Evolutionary conservation across 2,329 filamentous ascomycete genomes (phyloP).

Genomic region (Ceratocystis ficicola): DNA sequence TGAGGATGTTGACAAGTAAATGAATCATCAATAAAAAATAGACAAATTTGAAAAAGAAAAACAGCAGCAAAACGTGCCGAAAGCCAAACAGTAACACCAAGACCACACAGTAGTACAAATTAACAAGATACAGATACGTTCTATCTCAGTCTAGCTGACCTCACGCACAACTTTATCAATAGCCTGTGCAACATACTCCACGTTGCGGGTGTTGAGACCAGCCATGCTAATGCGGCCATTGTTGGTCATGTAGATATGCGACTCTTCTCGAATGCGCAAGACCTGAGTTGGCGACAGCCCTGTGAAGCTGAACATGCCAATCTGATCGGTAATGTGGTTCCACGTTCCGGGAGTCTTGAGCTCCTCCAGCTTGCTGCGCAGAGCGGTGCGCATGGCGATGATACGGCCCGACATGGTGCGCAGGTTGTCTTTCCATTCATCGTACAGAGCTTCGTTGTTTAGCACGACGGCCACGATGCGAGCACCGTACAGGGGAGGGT

Average conservation of each 20-base stretch:
- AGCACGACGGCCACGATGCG: slow-evolving; percentile 74
- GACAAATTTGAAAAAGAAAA: neutral
- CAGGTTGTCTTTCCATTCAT: slow-evolving; percentile 86
- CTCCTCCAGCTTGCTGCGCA: slow-evolving; percentile 70
- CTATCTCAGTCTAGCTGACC: slow-evolving; percentile 10
- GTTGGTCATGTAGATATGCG: slow-evolving; percentile 87
- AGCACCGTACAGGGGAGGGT: slow-evolving; percentile 88
- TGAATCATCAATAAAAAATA: neutral
- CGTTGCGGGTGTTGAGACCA: slow-evolving; percentile 81
- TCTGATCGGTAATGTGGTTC: slow-evolving; percentile 97
- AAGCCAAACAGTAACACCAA: neutral
- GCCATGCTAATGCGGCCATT: slow-evolving; percentile 98
- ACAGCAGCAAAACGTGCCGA: neutral
- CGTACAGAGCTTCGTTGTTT: slow-evolving; percentile 70
- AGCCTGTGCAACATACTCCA: slow-evolving; percentile 85
- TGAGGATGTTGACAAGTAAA: neutral
- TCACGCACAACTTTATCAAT: slow-evolving; percentile 71
- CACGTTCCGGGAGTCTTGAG: slow-evolving; percentile 78
- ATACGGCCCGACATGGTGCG: slow-evolving; percentile 92
- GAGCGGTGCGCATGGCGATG: slow-evolving; percentile 71
- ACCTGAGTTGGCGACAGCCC: slow-evolving; percentile 66
- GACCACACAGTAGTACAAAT: slow-evolving; percentile 2
- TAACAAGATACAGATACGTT: slow-evolving; percentile 1
- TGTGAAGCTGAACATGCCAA: slow-evolving; percentile 98
- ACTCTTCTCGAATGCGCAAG: slow-evolving; percentile 52